Base-by-base conservation (phyloP, 1,284 basidiomycete genomes). In the Austroboletus niveus region DNA sequence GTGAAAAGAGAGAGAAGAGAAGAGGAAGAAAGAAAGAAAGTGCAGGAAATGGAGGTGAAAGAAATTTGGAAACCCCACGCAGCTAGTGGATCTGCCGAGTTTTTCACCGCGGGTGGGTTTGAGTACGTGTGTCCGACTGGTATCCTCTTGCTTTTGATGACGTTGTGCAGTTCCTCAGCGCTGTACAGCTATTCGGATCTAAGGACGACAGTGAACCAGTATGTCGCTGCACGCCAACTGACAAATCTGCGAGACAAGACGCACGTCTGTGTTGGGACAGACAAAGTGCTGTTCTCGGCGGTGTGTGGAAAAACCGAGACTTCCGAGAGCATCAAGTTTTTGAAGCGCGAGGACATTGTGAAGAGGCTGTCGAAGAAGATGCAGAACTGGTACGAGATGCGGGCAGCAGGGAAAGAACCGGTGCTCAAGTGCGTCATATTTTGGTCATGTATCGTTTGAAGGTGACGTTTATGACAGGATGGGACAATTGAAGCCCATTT, bases 1-100 rank as follows among this genome's bases (percentile, higher is more conserved):
- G 81, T 80, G 53, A 81, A 78, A 56, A 47, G 70, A 72, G 57
- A 69, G 71, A 60, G 78, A 78, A 55, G 76, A 76, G 55, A 73
- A 68, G 57, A 77, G 67, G 52, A 71, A 30, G 75, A 76, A 42
- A 72, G 74, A 48, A 71, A 73, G 38, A 75, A 70, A 38, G 75
- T 70, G 12, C 73, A 70, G 30, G 79, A 80, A 53, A 68, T 83
- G 17, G 74, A 74, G 14, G 71, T 93, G 38, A 78, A 69, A 41
- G 89, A 92, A 65, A 61, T 89, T 17, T 92, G 85, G 86, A 92
- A 87, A 60, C 89, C 92, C 3, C 77, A 82, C 59, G 75, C 76
- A 34, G 59, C 64, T 5, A 81, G 76, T 5, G 65, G 66, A 45
- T 65, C 66, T 1, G 40, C 81, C 1, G 69, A 66, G 3, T 77